Evolutionary conservation across 352 stramenopile genomes (phyloP), one percentile per base, ranked within the genome.

Genomic region (Pythium aquatile): DNA sequence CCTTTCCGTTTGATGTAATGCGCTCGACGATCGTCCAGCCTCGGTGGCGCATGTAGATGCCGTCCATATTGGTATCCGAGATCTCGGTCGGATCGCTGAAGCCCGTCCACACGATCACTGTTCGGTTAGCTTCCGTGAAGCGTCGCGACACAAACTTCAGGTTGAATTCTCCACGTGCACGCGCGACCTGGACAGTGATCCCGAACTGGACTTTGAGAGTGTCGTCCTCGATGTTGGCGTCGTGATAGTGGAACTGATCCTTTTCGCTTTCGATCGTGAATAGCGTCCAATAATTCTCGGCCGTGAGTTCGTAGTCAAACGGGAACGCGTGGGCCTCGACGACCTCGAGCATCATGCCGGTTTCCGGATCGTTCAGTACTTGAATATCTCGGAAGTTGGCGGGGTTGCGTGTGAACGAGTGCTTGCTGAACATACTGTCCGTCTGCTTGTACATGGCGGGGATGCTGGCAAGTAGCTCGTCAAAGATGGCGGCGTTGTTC

Each of bases 21-120:
- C 46, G 62, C 20, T 63, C 55, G 2, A 68, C 48, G 28, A 68
- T 29, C 8, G 30, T 51, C 63, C 63, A 69, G n/a, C 63, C 63
- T 20, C 42, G 44, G 24, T 69, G 55, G 32, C 46, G 57, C 46
- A 63, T 56, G 30, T 42, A 57, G 17, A 69, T 58, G 13, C 63
- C 63, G n/a, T 70, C 63, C 63, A 70, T 70, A 24, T 46, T 62
- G 13, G 57, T 63, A 6, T 65, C 57, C 3, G 56, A 61, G 26
- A 70, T 55, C 30, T 70, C 51, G 2, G 20, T 61, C n/a, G 63
- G 63, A 33, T 70, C 63, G 1, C 30, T 46, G 5, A 70, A 20
- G 0, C 14, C 63, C 14, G 39, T 47, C 57, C 56, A 70, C 13
- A 70, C 40, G 8, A 70, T 48, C n/a, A 70, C 57, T 9, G 39